Evolutionary conservation across 495 filamentous ascomycete genomes (phyloP).

Genomic region (Lasiosphaeriaceae sp.): DNA sequence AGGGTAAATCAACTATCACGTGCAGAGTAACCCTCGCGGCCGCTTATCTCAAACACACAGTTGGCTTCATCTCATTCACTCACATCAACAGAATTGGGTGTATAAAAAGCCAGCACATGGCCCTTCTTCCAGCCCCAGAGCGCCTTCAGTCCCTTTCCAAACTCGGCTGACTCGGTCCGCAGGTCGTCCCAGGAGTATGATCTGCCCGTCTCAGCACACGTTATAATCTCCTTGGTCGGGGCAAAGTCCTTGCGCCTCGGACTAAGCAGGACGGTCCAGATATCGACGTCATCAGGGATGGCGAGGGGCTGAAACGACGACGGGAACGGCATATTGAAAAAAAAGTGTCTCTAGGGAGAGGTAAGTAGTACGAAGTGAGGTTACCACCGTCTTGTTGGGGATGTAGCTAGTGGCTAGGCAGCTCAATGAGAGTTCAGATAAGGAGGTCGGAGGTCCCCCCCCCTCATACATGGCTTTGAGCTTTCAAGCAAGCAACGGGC

Average conservation of each 20-base stretch:
- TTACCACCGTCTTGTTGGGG: too few relatives aligned
- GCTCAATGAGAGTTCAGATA: too few relatives aligned
- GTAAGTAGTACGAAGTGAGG: too few relatives aligned
- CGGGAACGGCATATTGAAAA: constrained; percentile 48
- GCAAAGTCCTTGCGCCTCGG: constrained; percentile 10
- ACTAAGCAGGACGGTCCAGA: constrained; percentile 72
- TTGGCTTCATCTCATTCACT: too few relatives aligned
- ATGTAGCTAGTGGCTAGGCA: too few relatives aligned
- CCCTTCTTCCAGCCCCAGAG: constrained; percentile 76
- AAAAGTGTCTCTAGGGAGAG: too few relatives aligned
- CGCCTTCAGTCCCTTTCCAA: constrained; percentile 72
- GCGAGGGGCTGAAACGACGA: constrained; percentile 53
- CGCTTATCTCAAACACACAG: too few relatives aligned
- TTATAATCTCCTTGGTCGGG: constrained; percentile 61
- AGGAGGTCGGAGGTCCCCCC: too few relatives aligned
- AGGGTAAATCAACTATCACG: too few relatives aligned
- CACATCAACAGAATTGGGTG: constrained; percentile 63
- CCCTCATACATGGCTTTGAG: too few relatives aligned
- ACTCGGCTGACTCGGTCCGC: constrained; percentile 60
- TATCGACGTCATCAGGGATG: constrained; percentile 60
- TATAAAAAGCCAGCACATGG: constrained; percentile 67
- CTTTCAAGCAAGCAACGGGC: too few relatives aligned
- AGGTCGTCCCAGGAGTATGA: constrained; percentile 71
- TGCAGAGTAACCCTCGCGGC: too few relatives aligned
- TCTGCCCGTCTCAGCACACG: constrained; percentile 68